phyloP scores from a whole-genome alignment of 2,329 filamentous ascomycete genomes.

The Beauveria asiatica region DNA sequence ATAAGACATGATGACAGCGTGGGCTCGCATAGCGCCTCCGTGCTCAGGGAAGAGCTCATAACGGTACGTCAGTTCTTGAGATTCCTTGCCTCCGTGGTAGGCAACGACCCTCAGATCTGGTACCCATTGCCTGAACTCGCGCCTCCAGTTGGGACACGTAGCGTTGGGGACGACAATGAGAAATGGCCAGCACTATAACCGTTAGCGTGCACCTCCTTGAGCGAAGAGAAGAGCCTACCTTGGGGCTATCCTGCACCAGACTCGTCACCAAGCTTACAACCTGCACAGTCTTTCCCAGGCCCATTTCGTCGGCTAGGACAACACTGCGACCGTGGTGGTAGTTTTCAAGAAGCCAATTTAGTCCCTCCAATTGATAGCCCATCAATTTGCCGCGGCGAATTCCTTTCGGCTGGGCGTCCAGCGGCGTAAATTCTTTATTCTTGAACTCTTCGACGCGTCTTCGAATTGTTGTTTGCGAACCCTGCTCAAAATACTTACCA shows the following conservation, averaged over 20 bases:
- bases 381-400: constrained; percentile 76
- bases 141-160: constrained; percentile 94
- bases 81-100: constrained; percentile 70
- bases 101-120: constrained; percentile 81
- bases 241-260: constrained; percentile 55
- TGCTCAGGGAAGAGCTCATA: constrained; percentile 76
- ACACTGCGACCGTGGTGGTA: constrained; percentile 77
- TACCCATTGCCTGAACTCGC: constrained; percentile 91
- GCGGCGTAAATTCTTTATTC: constrained; percentile 56
- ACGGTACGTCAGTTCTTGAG: constrained; percentile 68
- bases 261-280: constrained; percentile 75
- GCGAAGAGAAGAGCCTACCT: constrained; percentile 23
- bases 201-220: neutral
- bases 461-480: constrained; percentile 51
- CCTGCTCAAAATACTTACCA: constrained; percentile 59
- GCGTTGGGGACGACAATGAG: constrained; percentile 89
- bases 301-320: constrained; percentile 96
- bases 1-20: constrained; percentile 92
- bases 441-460: constrained; percentile 63
- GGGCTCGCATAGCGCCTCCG: constrained; percentile 64
- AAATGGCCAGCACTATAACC: constrained; percentile 68
- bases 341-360: constrained; percentile 93
- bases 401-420: constrained; percentile 62
- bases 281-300: constrained; percentile 93
- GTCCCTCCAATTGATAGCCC: constrained; percentile 84